Percentiles rank a stretch among this genome's conserved stretches.
These are phyloP conservation scores for Leccinum imitatum DNA, from an alignment of 768 basidiomycete genomes.

Conservation along the genomic window DNA sequence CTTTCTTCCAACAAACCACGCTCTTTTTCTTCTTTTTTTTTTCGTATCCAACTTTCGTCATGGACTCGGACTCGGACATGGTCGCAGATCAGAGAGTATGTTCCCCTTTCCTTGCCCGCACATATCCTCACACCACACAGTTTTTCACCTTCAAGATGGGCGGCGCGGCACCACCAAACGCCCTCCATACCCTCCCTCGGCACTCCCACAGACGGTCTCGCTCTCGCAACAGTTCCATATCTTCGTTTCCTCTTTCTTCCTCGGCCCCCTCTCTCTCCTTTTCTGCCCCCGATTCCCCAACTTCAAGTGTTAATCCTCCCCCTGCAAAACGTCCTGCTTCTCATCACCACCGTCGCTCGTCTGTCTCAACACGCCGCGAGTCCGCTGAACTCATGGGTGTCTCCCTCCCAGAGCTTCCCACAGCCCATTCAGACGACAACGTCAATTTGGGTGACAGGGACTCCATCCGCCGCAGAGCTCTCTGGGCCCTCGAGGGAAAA, in stretches of 20 bases:
- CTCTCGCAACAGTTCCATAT: conserved; percentile 66
- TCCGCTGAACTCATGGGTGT: conserved; percentile 92
- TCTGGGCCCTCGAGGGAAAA: conserved; percentile 87
- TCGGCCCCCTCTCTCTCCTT: conserved; percentile 38
- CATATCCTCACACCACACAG: conserved; percentile 35
- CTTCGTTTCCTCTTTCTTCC: conserved; percentile 39
- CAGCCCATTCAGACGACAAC: conserved; percentile 62
- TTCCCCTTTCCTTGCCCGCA: background rate
- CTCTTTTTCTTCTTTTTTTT: conserved; percentile 12
- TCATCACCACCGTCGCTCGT: conserved; percentile 82
- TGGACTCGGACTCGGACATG: conserved; percentile 37
- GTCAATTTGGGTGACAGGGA: conserved; percentile 71
- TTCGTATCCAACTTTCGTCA: conserved; percentile 19
- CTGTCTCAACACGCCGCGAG: conserved; percentile 86
- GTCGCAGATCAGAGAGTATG: conserved; percentile 45
- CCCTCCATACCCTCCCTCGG: conserved; percentile 37
- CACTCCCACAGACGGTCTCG: conserved; percentile 47
- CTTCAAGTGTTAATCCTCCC: conserved; percentile 17
- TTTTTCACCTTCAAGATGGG: conserved; percentile 77
- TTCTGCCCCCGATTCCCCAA: conserved; percentile 37
- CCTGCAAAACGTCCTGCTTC: conserved; percentile 61
- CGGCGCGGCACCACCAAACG: conserved; percentile 33
- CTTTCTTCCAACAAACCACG: conserved; percentile 29
- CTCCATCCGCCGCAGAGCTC: conserved; percentile 77
- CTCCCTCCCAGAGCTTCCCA: conserved; percentile 62